Conservation (phyloP, 164 flowering plant genomes). For the Cinnamomum micranthum region DNA sequence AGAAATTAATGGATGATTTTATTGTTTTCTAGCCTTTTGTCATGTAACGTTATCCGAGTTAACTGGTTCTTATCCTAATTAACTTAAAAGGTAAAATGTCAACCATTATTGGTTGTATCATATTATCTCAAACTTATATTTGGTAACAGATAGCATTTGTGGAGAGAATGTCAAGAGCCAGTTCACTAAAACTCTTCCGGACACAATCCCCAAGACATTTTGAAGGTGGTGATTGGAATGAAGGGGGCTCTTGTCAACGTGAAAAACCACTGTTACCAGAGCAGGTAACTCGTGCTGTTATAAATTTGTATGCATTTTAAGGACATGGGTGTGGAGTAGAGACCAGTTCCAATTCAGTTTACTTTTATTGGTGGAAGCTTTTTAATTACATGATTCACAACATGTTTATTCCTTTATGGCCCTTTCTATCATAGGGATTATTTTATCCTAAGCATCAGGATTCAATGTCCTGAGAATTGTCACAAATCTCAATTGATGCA, state of each 20-base stretch:
- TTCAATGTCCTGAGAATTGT: too few relatives aligned
- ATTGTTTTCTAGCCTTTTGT: neutral
- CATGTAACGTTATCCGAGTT: neutral
- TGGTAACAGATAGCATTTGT: slow-evolving; percentile 40
- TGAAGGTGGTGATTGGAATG: slow-evolving; percentile 99
- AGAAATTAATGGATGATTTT: neutral
- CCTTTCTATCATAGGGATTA: neutral
- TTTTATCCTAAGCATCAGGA: neutral
- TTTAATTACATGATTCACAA: neutral
- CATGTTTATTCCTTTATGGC: neutral
- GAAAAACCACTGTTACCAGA: slow-evolving; percentile 49
- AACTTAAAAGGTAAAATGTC: neutral
- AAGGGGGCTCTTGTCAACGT: slow-evolving; percentile 85
- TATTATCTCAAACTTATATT: neutral
- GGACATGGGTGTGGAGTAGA: neutral
- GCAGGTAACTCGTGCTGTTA: slow-evolving; percentile 40
- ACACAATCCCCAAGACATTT: slow-evolving; percentile 97
- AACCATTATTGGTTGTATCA: neutral
- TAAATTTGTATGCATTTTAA: neutral
- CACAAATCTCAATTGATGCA: too few relatives aligned
- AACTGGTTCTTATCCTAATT: neutral
- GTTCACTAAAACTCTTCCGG: slow-evolving; percentile 57
- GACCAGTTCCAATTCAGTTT: neutral
- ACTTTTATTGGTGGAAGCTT: too few relatives aligned
- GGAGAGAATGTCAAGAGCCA: slow-evolving; percentile 40